Base-by-base conservation (phyloP, 306 rosid genomes). In the Myrica gale region DNA sequence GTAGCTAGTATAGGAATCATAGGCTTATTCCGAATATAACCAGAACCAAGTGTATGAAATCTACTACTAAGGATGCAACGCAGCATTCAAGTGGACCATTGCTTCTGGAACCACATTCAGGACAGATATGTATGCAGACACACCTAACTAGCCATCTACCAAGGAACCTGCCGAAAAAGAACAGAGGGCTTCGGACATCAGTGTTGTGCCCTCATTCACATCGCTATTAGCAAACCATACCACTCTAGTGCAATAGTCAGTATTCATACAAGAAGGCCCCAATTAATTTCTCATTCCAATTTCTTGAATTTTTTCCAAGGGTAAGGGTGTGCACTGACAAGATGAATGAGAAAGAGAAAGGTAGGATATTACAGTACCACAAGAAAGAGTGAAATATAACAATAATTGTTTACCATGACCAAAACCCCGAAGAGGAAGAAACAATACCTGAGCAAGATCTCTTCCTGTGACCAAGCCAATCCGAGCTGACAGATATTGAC, bases 381-480 rank as follows among this genome's bases (percentile, higher is more conserved):
- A 42, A 74, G 4, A 26, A 43, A 46, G 20, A n/a, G 12, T 41
- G 4, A 42, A 45, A 45, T 55, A 26, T 26, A 5, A 61, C 78
- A 9, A 61, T 5, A 62, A 37, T 2, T 37, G 39, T 7, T 9
- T 48, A n/a, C n/a, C 11, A 19, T n/a, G 37, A 47, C 68, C 10
- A 58, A 81, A 74, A 75, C 61, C 70, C 17, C 1, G 3, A 46
- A 63, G 75, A 52, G 32, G 52, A 85, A 67, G 73, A 83, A 74
- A 78, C 43, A 56, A 79, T 87, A 94, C 98, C 98, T 90, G 86
- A 45, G 96, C 97, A 80, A 94, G 98, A 88, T 87, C 96, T 82
- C 74, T 90, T 79, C 90, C 96, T 5, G 96, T 92, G 76, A 87
- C 83, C 57, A 89, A 87, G 65, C 89, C 97, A 80, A 94, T 88